Conservation (phyloP, 2,329 filamentous ascomycete species). For the Xylariaceae sp. region DNA sequence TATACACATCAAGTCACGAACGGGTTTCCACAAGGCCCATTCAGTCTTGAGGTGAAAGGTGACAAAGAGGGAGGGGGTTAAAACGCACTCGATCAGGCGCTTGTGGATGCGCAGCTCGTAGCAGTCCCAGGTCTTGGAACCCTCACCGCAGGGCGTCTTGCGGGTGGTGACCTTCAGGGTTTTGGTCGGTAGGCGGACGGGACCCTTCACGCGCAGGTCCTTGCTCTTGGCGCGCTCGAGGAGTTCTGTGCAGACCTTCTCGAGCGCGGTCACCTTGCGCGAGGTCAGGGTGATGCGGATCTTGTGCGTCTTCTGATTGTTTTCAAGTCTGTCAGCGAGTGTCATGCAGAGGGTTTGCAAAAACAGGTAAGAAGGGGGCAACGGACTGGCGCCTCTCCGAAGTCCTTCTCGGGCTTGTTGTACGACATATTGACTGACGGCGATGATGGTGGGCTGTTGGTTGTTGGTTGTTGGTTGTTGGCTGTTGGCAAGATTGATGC, state of each 20-base stretch:
- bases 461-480: conserved; percentile 16
- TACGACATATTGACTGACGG: conserved; percentile 74
- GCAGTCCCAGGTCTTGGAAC: conserved; percentile 99
- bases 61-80: neutral
- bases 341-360: too few relatives aligned
- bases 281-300: conserved; percentile 97
- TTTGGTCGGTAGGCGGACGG: conserved; percentile 97
- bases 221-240: conserved; percentile 98
- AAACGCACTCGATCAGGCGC: conserved; percentile 85
- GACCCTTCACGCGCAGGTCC: conserved; percentile 97
- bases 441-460: neutral
- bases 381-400: conserved; percentile 80
- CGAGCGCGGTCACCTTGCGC: conserved; percentile 91
- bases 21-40: too few relatives aligned
- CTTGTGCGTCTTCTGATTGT: conserved; percentile 94
- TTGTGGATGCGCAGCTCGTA: conserved; percentile 99
- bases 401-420: conserved; percentile 94
- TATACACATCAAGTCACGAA: too few relatives aligned
- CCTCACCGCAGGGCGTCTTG: conserved; percentile 99
- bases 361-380: neutral
- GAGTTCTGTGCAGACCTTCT: conserved; percentile 98
- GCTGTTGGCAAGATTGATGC: conserved; percentile 27
- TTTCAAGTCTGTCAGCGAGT: conserved; percentile 14
- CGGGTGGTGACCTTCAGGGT: conserved; percentile 94
- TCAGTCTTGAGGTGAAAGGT: neutral